Evolutionary conservation across 225 moss, liverwort and hornwort species (phyloP).

Genomic region (Polytrichum commune): DNA sequence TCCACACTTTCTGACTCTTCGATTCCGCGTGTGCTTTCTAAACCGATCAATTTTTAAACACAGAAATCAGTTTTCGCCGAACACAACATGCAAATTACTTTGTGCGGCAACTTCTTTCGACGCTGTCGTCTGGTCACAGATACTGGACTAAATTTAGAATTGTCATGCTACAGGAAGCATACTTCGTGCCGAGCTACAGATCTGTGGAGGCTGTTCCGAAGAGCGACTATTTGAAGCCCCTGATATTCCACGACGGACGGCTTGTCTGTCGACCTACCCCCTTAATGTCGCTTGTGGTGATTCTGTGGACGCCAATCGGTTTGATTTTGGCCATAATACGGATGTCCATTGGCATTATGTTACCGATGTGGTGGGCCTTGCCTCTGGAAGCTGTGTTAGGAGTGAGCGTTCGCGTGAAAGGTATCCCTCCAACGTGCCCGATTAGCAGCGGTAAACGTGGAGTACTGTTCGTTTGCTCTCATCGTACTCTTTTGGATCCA

Average conservation of each 20-base stretch:
- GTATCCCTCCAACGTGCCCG: constrained; percentile 45
- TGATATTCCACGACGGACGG: constrained; percentile 83
- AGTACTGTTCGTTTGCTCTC: constrained; percentile 72
- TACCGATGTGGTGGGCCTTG: constrained; percentile 70
- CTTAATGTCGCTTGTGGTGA: constrained; percentile 48
- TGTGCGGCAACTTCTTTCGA: too few relatives aligned
- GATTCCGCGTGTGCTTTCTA: too few relatives aligned
- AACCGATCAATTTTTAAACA: too few relatives aligned
- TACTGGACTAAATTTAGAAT: too few relatives aligned
- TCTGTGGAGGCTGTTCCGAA: constrained; percentile 47
- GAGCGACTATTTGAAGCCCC: constrained; percentile 55
- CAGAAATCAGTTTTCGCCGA: too few relatives aligned
- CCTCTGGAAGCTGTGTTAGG: constrained; percentile 66
- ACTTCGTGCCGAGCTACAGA: constrained; percentile 40
- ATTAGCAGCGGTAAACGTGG: constrained; percentile 45
- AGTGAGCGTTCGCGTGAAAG: constrained; percentile 45
- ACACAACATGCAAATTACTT: too few relatives aligned
- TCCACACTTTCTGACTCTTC: too few relatives aligned
- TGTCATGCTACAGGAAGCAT: constrained; percentile 41
- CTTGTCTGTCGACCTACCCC: constrained; percentile 76
- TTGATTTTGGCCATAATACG: constrained; percentile 52
- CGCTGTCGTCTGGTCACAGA: too few relatives aligned
- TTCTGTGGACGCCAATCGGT: constrained; percentile 71
- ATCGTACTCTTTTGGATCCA: constrained; percentile 78
- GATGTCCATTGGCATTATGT: constrained; percentile 45